Evolutionary conservation across 192 early-diverging fungal species (phyloP).

Genomic region (Mortierella alpina): DNA sequence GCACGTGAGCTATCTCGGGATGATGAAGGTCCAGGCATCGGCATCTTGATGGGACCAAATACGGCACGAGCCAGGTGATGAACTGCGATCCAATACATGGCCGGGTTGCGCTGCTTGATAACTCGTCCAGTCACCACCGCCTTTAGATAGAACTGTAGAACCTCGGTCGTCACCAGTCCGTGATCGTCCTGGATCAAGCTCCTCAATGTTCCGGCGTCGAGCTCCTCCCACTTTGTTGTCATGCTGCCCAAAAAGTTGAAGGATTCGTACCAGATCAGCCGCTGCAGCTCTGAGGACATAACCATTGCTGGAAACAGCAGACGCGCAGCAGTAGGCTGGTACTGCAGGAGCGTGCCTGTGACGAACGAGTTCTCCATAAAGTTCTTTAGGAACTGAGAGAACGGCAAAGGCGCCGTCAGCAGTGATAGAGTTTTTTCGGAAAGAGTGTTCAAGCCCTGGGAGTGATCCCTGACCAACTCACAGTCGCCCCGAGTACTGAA

Average conservation of each 20-base stretch:
- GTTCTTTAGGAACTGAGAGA: slow-evolving; percentile 48
- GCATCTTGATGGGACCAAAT: slow-evolving; percentile 40
- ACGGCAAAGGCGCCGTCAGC: slow-evolving; percentile 35
- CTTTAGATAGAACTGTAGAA: slow-evolving; percentile 32
- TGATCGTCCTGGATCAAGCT: slow-evolving; percentile 36
- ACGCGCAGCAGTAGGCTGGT: slow-evolving; percentile 42
- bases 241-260: slow-evolving; percentile 45
- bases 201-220: slow-evolving; percentile 33
- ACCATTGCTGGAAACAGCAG: slow-evolving; percentile 49
- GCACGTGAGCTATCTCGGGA: not conserved
- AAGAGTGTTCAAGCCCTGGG: slow-evolving; percentile 8
- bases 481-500: slow-evolving; percentile 50
- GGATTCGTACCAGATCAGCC: slow-evolving; percentile 45
- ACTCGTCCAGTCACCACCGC: slow-evolving; percentile 45
- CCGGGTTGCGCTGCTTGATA: slow-evolving; percentile 49
- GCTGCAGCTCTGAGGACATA: slow-evolving; percentile 26
- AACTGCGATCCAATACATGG: slow-evolving; percentile 46
- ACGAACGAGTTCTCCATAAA: slow-evolving; percentile 51
- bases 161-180: slow-evolving; percentile 20
- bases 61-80: slow-evolving; percentile 37
- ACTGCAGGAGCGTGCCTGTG: slow-evolving; percentile 42
- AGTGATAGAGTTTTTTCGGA: slow-evolving; percentile 41
- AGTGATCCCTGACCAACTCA: slow-evolving; percentile 22
- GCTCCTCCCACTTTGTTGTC: slow-evolving; percentile 36
- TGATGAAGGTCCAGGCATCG: not conserved